Percentiles rank a stretch among this genome's conserved stretches.
phyloP scores from a whole-genome alignment of 2,329 filamentous ascomycete genomes.

The Didymella arachidicola region DNA sequence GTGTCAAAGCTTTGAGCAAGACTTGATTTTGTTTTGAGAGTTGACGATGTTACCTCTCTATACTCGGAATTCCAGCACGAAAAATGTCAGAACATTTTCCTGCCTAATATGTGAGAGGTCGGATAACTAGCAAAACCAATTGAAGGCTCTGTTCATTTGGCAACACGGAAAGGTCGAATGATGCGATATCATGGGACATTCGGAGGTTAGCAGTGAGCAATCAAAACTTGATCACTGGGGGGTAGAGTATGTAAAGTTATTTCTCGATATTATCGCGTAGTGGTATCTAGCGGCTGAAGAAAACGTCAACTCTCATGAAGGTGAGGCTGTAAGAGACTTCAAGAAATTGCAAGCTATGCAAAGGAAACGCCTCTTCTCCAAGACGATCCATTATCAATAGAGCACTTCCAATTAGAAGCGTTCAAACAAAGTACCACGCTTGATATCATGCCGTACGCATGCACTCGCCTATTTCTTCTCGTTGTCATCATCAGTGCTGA shows the following conservation, averaged over 20 bases:
- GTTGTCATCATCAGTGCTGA: conserved; percentile 40
- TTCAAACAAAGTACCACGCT: conserved; percentile 7
- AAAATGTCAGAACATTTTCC: not conserved
- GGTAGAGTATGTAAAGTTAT: not conserved
- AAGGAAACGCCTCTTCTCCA: conserved; percentile 26
- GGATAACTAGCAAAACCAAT: not conserved
- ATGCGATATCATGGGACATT: not conserved
- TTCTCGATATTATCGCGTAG: conserved; percentile 17
- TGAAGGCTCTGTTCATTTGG: not conserved
- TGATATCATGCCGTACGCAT: not conserved
- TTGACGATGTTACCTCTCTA: not conserved
- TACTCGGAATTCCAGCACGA: not conserved
- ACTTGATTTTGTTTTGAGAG: not conserved
- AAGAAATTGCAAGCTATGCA: conserved; percentile 38
- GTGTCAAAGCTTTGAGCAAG: not conserved
- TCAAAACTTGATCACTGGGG: not conserved
- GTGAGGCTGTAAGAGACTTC: conserved; percentile 19
- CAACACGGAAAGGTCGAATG: not conserved
- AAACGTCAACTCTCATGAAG: conserved; percentile 21
- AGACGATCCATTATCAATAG: conserved; percentile 12
- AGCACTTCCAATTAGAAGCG: conserved; percentile 17
- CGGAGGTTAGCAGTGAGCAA: not conserved
- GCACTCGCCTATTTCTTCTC: conserved; percentile 35
- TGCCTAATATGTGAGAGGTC: not conserved
- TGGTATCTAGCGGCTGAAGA: conserved; percentile 21